Evolutionary conservation across 192 early-diverging fungal species (phyloP).

Genomic region (Coemansia sp.): DNA sequence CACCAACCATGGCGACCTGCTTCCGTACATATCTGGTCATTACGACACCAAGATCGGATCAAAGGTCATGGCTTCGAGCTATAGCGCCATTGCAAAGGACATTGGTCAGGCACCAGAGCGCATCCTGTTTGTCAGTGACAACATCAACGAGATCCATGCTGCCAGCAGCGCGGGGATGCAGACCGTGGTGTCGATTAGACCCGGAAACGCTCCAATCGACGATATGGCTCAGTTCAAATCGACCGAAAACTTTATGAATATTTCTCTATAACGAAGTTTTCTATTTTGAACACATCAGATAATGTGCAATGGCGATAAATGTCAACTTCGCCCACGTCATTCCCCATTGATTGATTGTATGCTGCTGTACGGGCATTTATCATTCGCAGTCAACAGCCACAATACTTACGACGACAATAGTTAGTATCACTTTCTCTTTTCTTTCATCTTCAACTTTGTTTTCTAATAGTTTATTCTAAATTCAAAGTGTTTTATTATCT

Average conservation of each 20-base stretch:
- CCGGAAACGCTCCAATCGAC: conserved; percentile 63
- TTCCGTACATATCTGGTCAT: conserved; percentile 74
- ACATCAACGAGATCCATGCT: conserved; percentile 78
- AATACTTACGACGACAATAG: too few relatives aligned
- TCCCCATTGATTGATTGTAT: too few relatives aligned
- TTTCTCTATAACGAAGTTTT: conserved; percentile 17
- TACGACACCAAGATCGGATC: conserved; percentile 90
- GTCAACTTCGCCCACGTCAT: too few relatives aligned
- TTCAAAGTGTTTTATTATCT: background rate
- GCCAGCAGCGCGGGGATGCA: conserved; percentile 72
- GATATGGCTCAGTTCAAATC: conserved; percentile 1
- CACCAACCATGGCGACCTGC: conserved; percentile 77
- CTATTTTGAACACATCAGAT: too few relatives aligned
- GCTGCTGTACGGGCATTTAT: too few relatives aligned
- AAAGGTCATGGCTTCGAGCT: conserved; percentile 72
- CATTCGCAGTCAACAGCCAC: too few relatives aligned
- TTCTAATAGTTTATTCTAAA: background rate
- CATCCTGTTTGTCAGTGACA: conserved; percentile 92
- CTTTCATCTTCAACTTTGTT: too few relatives aligned
- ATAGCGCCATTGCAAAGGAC: conserved; percentile 69
- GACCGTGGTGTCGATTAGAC: conserved; percentile 67
- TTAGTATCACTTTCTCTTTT: too few relatives aligned
- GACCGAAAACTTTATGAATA: conserved; percentile 32
- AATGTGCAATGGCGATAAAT: too few relatives aligned
- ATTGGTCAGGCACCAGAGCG: conserved; percentile 57